Conservation (phyloP, 2,329 filamentous ascomycete species). For the Penicillium oxalicum region DNA sequence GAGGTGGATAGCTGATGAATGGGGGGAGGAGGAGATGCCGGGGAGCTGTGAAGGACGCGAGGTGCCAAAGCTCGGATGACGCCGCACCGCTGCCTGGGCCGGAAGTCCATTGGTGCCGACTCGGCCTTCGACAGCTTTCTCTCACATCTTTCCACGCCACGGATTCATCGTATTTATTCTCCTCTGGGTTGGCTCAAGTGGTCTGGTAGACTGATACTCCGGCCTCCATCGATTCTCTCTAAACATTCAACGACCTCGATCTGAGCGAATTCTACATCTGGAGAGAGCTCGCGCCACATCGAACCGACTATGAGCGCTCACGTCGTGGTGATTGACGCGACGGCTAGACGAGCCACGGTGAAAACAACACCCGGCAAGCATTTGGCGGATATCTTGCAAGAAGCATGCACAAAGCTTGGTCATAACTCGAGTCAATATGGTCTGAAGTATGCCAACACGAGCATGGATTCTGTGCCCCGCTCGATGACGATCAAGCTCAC, state of each 20-base stretch:
- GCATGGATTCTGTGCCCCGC: neutral
- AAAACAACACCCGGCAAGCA: slow-evolving; percentile 78
- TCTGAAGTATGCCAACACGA: slow-evolving; percentile 60
- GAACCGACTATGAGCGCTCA: slow-evolving; percentile 66
- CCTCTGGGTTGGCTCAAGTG: too few relatives aligned
- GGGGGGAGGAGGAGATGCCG: slow-evolving; percentile 22
- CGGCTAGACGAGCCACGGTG: slow-evolving; percentile 69
- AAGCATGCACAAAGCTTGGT: slow-evolving; percentile 80
- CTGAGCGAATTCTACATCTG: too few relatives aligned
- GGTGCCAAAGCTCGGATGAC: slow-evolving; percentile 27
- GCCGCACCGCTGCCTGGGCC: slow-evolving; percentile 26
- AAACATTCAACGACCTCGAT: neutral
- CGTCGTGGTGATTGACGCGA: slow-evolving; percentile 78
- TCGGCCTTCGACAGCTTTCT: slow-evolving; percentile 23
- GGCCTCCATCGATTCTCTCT: neutral
- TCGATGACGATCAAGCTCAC: slow-evolving; percentile 10
- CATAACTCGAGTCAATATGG: slow-evolving; percentile 67
- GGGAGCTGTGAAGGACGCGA: slow-evolving; percentile 27
- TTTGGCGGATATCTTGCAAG: slow-evolving; percentile 75
- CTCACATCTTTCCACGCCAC: slow-evolving; percentile 17
- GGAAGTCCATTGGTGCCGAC: slow-evolving; percentile 11
- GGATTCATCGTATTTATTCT: neutral
- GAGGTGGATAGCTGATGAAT: slow-evolving; percentile 15
- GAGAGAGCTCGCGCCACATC: slow-evolving; percentile 2
- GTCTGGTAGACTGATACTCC: neutral